phyloP scores from a whole-genome alignment of 805 yeast genomes.

The Starmerella geochares region DNA sequence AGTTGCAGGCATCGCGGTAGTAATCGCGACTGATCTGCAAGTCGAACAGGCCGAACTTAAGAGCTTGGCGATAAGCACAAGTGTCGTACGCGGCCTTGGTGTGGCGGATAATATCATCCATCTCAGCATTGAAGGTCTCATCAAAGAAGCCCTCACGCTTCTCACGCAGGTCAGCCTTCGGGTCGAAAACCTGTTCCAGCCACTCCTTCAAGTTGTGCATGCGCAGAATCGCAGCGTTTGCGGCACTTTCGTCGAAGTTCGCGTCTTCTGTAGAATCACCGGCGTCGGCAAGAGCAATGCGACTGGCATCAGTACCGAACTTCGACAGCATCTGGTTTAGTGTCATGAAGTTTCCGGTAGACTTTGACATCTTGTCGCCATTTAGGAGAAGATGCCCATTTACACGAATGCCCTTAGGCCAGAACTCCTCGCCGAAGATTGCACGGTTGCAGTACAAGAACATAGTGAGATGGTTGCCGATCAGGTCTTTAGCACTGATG shows the following conservation, averaged over 20 bases:
- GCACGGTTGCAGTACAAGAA: constrained; percentile 90
- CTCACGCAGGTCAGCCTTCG: constrained; percentile 42
- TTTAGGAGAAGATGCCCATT: constrained; percentile 93
- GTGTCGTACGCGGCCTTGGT: constrained; percentile 58
- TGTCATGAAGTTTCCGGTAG: constrained; percentile 95
- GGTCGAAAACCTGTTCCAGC: constrained; percentile 67
- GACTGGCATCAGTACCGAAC: constrained; percentile 94
- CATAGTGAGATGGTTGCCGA: constrained; percentile 95
- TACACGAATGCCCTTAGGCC: constrained; percentile 92
- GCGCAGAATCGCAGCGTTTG: constrained; percentile 94
- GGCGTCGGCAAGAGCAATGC: constrained; percentile 96
- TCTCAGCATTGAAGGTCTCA: constrained; percentile 82
- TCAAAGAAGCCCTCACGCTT: constrained; percentile 57
- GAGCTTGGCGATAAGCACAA: constrained; percentile 77
- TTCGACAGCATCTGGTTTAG: constrained; percentile 72
- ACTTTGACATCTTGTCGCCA: constrained; percentile 95
- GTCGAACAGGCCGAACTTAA: constrained; percentile 85
- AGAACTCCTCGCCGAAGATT: constrained; percentile 74
- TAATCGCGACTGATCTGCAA: constrained; percentile 92
- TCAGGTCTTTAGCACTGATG: constrained; percentile 90
- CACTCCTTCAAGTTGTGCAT: constrained; percentile 87
- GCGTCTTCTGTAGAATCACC: constrained; percentile 98
- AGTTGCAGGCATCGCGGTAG: constrained; percentile 68
- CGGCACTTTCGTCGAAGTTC: constrained; percentile 90
- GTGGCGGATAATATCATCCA: constrained; percentile 69